Percentiles rank a stretch among this genome's conserved stretches.
Evolutionary conservation across 331 rosid genomes (phyloP).

Genomic region (Pyracantha coccinea): DNA sequence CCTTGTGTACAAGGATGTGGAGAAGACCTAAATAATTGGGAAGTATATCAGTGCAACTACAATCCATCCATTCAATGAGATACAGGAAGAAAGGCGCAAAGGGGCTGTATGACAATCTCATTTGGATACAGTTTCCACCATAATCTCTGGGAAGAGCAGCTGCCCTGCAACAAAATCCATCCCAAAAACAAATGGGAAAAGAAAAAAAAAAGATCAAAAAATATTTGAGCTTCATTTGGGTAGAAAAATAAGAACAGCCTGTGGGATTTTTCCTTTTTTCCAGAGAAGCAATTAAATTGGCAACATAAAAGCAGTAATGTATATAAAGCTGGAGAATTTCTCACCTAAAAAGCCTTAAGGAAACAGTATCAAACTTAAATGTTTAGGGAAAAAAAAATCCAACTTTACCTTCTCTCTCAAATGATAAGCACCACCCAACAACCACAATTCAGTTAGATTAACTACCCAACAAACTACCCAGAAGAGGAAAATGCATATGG

Average conservation of each 20-base stretch:
- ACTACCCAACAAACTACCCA: constrained; percentile 6
- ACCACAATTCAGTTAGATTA: constrained; percentile 3
- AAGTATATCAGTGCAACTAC: constrained; percentile 50
- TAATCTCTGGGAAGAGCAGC: constrained; percentile 48
- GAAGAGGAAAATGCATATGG: constrained; percentile 6
- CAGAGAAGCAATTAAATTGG: neutral
- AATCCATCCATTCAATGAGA: constrained; percentile 76
- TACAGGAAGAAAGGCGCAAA: constrained; percentile 56
- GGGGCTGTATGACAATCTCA: constrained; percentile 69
- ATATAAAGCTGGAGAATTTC: neutral
- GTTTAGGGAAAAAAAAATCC: neutral
- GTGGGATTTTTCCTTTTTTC: no score
- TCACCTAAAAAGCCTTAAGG: neutral
- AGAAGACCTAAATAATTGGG: constrained; percentile 62
- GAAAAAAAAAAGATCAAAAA: neutral
- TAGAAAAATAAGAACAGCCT: neutral
- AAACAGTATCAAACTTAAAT: neutral
- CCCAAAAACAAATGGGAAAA: neutral
- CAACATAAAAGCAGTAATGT: neutral
- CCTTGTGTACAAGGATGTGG: constrained; percentile 53
- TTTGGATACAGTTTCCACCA: constrained; percentile 49
- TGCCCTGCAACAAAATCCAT: constrained; percentile 44
- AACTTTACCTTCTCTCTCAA: constrained; percentile 2
- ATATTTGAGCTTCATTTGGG: neutral
- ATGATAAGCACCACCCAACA: constrained; percentile 10